Percentiles rank a stretch among this genome's conserved stretches.
Evolutionary conservation across 1,284 basidiomycete genomes (phyloP).

Genomic region (Coniophora puteana): DNA sequence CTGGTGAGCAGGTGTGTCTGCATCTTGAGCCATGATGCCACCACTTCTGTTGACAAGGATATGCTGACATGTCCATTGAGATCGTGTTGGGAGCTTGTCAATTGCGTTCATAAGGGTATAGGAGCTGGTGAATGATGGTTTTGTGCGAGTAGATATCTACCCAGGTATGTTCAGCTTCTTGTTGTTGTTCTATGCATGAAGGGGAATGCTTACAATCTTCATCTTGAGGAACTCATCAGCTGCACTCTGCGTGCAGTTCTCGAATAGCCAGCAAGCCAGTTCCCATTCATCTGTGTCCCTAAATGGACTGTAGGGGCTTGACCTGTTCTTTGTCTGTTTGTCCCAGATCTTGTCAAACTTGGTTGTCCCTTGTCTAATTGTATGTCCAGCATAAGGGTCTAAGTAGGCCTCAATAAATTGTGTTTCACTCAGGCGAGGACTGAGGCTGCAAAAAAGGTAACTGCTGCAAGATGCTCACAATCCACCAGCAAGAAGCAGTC

Average conservation of each 20-base stretch:
- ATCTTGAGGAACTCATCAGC: constrained; percentile 2
- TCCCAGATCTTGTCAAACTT: too few species aligned
- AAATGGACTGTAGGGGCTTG: too few species aligned
- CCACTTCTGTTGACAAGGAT: constrained; percentile 14
- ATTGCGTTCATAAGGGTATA: constrained; percentile 2
- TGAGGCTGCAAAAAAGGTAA: too few species aligned
- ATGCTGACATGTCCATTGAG: not conserved
- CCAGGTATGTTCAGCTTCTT: not conserved
- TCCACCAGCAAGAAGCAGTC: too few species aligned
- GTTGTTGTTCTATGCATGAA: not conserved
- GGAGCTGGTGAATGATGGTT: constrained; percentile 1
- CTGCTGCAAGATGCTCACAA: too few species aligned
- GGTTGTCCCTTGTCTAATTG: too few species aligned
- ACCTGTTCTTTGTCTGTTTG: too few species aligned
- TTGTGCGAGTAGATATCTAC: not conserved
- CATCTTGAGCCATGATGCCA: too few species aligned
- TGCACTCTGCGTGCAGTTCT: not conserved
- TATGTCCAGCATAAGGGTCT: too few species aligned
- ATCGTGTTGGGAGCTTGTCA: not conserved
- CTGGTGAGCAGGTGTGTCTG: constrained; percentile 6
- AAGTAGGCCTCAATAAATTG: too few species aligned
- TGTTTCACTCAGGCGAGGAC: too few species aligned
- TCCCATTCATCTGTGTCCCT: constrained; percentile 2
- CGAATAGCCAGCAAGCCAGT: not conserved
- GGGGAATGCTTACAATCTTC: constrained; percentile 1